Base-by-base conservation (phyloP, 2,329 filamentous ascomycete species). In the Diaporthe nobilis region DNA sequence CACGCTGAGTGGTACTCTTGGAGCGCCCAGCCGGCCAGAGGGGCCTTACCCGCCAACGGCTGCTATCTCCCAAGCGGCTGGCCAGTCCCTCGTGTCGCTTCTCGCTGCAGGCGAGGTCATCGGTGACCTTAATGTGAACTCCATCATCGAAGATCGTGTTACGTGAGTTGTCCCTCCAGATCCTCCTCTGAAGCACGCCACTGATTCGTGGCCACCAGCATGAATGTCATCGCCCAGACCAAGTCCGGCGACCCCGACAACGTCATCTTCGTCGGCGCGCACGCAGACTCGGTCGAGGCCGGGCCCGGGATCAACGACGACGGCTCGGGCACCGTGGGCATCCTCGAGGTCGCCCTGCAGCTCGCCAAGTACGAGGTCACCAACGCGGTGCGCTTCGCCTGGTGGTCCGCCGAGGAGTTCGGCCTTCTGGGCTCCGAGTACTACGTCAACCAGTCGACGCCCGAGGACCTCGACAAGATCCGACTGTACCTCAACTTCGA, bases 401-500 rank as follows among this genome's bases (percentile, higher is more conserved):
- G 81, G 81, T 83, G 82, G 82, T 87, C 87, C 34, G 82, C 82
- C 3, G 79, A 80, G 34, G 80, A 78, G 72, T 78, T 80, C 57
- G 80, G 80, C 3, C 73, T 76, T 65, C 68, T 78, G 10, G 72
- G 83, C 8, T 83, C 81, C 17, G 73, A 76, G 25, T 81, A 79
- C 76, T 85, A 84, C 78, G 81, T 80, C 34, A 58, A 60, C 70
- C 51, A 58, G 51, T 49, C 70, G 17, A 20, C 80, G 37, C 78
- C 81, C 22, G 78, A 78, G 7, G 82, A 78, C n/a, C 78, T 82
- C 37, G 80, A 82, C 44, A 78, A 80, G 25, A 77, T 82, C 34
- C 80, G 82, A 25, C 77, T 81, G 15, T 90, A 90, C 80, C 87
- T 90, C 82, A 89, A 90, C 84, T 90, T 89, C 73, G 89, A 90